Evolutionary conservation across 768 basidiomycete genomes (phyloP).

Genomic region (Amanita fuliginea): DNA sequence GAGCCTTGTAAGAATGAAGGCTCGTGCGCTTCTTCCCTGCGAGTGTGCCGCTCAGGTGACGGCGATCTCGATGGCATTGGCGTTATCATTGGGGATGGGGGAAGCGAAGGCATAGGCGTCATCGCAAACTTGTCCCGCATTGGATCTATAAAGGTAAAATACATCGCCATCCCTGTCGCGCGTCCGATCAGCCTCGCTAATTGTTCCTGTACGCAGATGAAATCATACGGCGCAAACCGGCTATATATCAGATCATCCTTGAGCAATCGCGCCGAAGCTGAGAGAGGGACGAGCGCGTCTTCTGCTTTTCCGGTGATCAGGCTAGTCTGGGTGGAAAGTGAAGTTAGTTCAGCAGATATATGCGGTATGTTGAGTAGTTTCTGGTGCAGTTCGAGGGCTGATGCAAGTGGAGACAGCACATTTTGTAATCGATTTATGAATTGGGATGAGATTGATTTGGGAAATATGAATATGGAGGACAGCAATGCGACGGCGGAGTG

Average conservation of each 20-base stretch:
- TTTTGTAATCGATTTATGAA: constrained; percentile 40
- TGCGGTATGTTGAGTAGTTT: constrained; percentile 32
- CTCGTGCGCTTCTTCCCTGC: background rate
- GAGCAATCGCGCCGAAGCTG: constrained; percentile 40
- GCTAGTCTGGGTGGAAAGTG: constrained; percentile 19
- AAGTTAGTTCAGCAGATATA: constrained; percentile 26
- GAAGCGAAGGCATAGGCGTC: constrained; percentile 29
- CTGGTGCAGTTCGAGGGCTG: constrained; percentile 34
- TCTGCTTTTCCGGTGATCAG: constrained; percentile 30
- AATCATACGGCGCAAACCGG: constrained; percentile 50
- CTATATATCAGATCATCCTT: constrained; percentile 48
- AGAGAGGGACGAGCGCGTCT: constrained; percentile 36
- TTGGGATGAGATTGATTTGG: constrained; percentile 46
- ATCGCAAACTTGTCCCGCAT: constrained; percentile 44
- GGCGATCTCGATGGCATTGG: constrained; percentile 16
- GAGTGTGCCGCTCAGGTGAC: constrained; percentile 12
- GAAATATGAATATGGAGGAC: constrained; percentile 46
- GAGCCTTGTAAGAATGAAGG: no score
- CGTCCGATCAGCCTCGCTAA: constrained; percentile 41
- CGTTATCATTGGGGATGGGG: constrained; percentile 16
- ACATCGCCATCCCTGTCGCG: constrained; percentile 51
- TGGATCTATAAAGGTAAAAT: constrained; percentile 56
- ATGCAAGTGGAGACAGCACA: constrained; percentile 37
- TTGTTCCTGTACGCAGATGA: constrained; percentile 35
- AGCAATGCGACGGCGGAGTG: constrained; percentile 48